Percentiles rank a stretch among this genome's conserved stretches.
Conservation (phyloP, 768 basidiomycete genomes). For the Suillus plorans region DNA sequence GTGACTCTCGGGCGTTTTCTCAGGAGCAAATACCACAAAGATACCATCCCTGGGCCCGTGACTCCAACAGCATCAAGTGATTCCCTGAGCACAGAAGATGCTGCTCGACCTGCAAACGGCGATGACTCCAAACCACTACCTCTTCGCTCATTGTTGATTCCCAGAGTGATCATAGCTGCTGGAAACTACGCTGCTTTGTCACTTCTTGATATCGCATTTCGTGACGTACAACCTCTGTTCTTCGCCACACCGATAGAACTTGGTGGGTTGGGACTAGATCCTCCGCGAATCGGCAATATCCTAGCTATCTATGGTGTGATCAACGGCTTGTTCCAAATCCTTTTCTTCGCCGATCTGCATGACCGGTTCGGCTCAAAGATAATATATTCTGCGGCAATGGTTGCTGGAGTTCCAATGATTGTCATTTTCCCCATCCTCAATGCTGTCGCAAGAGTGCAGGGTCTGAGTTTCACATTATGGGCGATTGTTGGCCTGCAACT, state of each 20-base stretch:
- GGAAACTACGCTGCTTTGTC: conserved; percentile 66
- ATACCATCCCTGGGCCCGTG: background rate
- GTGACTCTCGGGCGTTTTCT: conserved; percentile 29
- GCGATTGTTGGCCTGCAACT: conserved; percentile 49
- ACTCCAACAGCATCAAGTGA: conserved; percentile 15
- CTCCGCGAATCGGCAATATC: conserved; percentile 63
- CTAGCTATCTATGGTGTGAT: conserved; percentile 61
- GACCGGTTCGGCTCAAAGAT: conserved; percentile 63
- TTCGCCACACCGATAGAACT: conserved; percentile 64
- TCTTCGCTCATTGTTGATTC: conserved; percentile 50
- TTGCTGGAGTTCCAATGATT: conserved; percentile 51
- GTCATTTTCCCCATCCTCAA: conserved; percentile 63
- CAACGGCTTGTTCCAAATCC: conserved; percentile 65
- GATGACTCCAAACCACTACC: conserved; percentile 41
- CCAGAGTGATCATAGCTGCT: conserved; percentile 56
- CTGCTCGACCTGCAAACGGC: conserved; percentile 6
- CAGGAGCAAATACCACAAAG: conserved; percentile 15
- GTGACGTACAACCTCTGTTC: conserved; percentile 68
- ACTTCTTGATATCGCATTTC: conserved; percentile 64
- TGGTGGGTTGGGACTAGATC: conserved; percentile 68
- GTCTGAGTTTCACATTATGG: conserved; percentile 51
- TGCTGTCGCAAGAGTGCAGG: conserved; percentile 48
- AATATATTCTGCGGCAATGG: conserved; percentile 55
- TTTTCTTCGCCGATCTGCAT: conserved; percentile 64
- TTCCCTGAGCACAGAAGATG: background rate